Percentiles rank a stretch among this genome's conserved stretches.
Conservation (phyloP, 345 rosid genomes). For the Syzygium grande region DNA sequence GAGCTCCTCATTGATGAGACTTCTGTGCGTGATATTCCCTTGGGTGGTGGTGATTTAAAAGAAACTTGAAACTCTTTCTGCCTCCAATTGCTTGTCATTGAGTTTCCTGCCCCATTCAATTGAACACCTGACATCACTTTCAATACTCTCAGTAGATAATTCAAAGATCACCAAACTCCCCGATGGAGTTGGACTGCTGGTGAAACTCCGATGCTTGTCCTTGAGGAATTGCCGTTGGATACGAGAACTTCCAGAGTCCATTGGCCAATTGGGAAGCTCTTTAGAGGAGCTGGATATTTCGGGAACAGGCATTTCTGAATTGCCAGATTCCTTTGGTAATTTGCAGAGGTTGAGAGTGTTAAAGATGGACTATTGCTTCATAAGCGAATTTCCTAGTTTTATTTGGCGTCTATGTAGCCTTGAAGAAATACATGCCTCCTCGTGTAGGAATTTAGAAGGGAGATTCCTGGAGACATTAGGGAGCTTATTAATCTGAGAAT, state of each 20-base stretch:
- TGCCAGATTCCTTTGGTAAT: neutral
- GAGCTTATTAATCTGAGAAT: neutral
- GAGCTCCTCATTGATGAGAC: neutral
- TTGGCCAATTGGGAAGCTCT: neutral
- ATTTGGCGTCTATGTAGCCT: neutral
- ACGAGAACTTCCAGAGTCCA: neutral
- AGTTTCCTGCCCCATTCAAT: no score
- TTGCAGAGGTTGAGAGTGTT: neutral
- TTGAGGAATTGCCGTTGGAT: neutral
- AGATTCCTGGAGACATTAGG: neutral
- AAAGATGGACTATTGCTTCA: neutral
- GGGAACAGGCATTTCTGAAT: neutral
- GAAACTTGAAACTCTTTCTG: neutral
- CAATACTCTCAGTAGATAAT: no score
- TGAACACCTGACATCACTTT: no score
- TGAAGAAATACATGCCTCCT: neutral
- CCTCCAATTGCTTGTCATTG: neutral
- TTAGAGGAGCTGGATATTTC: neutral
- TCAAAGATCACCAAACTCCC: neutral
- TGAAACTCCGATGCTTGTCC: neutral
- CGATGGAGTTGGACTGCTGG: neutral
- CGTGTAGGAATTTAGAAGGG: neutral
- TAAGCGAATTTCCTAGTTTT: neutral
- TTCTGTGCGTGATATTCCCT: neutral
- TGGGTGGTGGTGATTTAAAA: no score